A percentile compares a stretch with the other conserved stretches of the same genome.
Evolutionary conservation across 2,329 filamentous ascomycete genomes (phyloP).

Genomic region (Claviceps purpurea): DNA sequence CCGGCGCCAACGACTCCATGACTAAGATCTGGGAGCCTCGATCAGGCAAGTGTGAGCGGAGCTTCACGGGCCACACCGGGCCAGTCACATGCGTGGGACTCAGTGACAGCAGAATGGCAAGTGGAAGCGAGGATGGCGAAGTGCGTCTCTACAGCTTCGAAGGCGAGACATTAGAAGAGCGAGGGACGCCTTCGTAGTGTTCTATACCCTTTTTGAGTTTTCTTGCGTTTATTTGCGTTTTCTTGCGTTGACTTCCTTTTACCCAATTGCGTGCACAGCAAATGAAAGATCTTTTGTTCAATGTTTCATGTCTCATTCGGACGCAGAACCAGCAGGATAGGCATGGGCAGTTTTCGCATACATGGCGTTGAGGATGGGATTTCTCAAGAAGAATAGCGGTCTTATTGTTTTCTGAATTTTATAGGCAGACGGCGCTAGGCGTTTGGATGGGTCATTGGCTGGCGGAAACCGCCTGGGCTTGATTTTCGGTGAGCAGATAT

Average conservation of each 20-base stretch:
- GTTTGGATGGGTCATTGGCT: background rate
- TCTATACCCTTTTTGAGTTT: background rate
- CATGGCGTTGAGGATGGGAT: background rate
- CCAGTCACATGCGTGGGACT: constrained; percentile 89
- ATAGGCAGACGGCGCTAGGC: background rate
- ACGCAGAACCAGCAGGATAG: background rate
- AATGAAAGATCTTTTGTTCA: background rate
- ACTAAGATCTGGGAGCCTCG: constrained; percentile 89
- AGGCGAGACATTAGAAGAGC: constrained; percentile 33
- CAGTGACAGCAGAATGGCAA: constrained; percentile 79
- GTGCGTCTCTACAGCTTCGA: constrained; percentile 74
- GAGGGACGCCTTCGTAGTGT: constrained; percentile 35
- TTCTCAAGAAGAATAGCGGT: background rate
- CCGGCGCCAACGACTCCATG: constrained; percentile 84
- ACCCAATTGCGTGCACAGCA: background rate
- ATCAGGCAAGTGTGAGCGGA: constrained; percentile 82
- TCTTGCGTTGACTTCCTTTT: background rate
- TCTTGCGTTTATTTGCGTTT: background rate
- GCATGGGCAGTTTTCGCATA: background rate
- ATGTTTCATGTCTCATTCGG: background rate
- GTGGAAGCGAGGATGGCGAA: constrained; percentile 86
- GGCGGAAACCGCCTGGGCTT: background rate
- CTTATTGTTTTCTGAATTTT: background rate
- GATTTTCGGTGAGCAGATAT: background rate
- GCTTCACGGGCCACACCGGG: constrained; percentile 78